A percentile compares a stretch with the other conserved stretches of the same genome.
phyloP scores from a whole-genome alignment of 306 rosid species.

The Trifolium pratense region DNA sequence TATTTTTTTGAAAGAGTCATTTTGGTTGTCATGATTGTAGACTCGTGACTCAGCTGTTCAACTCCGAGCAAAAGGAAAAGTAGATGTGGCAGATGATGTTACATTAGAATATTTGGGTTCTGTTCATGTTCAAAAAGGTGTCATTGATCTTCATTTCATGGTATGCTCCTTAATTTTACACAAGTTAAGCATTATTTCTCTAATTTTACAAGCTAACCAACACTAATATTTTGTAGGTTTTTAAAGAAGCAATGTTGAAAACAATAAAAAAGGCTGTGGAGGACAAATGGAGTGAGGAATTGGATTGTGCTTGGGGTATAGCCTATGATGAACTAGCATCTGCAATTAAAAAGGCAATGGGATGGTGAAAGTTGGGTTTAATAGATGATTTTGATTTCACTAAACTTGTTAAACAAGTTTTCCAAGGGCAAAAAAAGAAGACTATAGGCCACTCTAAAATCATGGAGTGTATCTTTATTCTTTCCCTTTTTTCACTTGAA shows the following conservation, averaged over 20 bases:
- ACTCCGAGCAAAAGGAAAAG: constrained; percentile 33
- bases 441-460: too few species aligned
- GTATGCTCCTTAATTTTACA: constrained; percentile 13
- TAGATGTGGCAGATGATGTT: constrained; percentile 8
- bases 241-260: constrained; percentile 40
- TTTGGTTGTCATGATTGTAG: not conserved
- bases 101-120: constrained; percentile 31
- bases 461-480: too few species aligned
- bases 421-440: too few species aligned
- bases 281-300: constrained; percentile 43
- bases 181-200: too few species aligned
- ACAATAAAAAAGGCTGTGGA: constrained; percentile 43
- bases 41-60: constrained; percentile 35
- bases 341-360: constrained; percentile 31
- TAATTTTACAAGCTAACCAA: not conserved
- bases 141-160: constrained; percentile 38
- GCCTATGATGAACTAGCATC: constrained; percentile 44
- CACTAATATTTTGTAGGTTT: constrained; percentile 21
- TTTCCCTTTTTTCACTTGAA: too few species aligned
- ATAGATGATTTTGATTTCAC: constrained; percentile 6
- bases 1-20: too few species aligned
- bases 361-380: not conserved
- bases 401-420: constrained; percentile 18
- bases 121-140: constrained; percentile 36
- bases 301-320: constrained; percentile 36